phyloP scores from a whole-genome alignment of 1,284 basidiomycete genomes.

The Coniferiporia weirii region DNA sequence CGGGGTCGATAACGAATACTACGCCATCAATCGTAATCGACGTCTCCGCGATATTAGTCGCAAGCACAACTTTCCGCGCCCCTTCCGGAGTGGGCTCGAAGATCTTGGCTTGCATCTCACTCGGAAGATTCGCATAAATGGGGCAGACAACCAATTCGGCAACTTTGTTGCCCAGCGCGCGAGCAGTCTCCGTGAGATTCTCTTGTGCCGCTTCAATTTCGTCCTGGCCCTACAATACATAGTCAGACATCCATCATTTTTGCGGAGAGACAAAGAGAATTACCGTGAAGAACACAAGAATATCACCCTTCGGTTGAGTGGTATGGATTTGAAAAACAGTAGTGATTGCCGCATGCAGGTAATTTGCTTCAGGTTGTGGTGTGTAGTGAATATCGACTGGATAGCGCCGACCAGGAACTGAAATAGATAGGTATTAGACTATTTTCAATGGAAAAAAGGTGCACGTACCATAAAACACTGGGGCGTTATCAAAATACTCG shows the following conservation, averaged over 20 bases:
- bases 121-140: slow-evolving; percentile 96
- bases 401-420: slow-evolving; percentile 94
- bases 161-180: slow-evolving; percentile 94
- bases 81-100: slow-evolving; percentile 98
- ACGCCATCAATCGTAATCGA: slow-evolving; percentile 98
- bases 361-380: slow-evolving; percentile 96
- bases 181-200: slow-evolving; percentile 91
- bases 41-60: slow-evolving; percentile 98
- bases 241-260: neutral
- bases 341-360: slow-evolving; percentile 96
- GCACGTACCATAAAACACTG: slow-evolving; percentile 77
- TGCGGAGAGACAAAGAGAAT: slow-evolving; percentile 24
- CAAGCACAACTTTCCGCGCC: slow-evolving; percentile 93
- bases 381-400: slow-evolving; percentile 99
- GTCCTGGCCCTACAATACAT: slow-evolving; percentile 81
- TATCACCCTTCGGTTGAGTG: slow-evolving; percentile 97
- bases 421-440: neutral
- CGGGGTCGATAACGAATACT: slow-evolving; percentile 96
- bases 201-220: slow-evolving; percentile 98
- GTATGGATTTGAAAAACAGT: slow-evolving; percentile 99
- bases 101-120: slow-evolving; percentile 99
- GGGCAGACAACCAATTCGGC: slow-evolving; percentile 93
- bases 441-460: neutral
- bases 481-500: slow-evolving; percentile 92
- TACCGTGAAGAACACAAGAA: slow-evolving; percentile 94